phyloP scores from a whole-genome alignment of 2,329 filamentous ascomycete species.

The Alternaria sp. region DNA sequence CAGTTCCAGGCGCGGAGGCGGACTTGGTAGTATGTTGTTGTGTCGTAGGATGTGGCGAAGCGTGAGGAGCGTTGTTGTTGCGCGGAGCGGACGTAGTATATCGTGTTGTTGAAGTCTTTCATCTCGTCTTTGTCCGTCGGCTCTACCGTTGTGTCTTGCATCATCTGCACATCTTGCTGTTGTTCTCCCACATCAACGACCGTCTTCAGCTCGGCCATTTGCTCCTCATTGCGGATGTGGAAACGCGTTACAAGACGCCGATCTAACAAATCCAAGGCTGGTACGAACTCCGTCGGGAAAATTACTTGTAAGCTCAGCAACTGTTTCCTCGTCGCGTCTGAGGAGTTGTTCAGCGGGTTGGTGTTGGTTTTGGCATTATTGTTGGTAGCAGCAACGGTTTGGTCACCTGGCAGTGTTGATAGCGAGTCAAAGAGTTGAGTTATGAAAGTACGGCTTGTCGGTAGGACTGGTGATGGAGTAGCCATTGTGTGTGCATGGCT shows the following conservation, averaged over 20 bases:
- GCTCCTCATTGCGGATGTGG: constrained; percentile 14
- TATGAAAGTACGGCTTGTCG: constrained; percentile 43
- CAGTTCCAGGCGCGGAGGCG: constrained; percentile 84
- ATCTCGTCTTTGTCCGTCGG: not conserved
- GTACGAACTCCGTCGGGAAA: constrained; percentile 81
- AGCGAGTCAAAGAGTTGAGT: constrained; percentile 46
- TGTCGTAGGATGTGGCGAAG: constrained; percentile 39
- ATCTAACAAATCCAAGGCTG: constrained; percentile 88
- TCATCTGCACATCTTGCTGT: not conserved
- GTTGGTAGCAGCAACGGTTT: constrained; percentile 27
- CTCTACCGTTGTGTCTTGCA: not conserved
- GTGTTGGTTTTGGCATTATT: constrained; percentile 20
- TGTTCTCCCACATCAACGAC: no score
- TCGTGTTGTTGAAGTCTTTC: constrained; percentile 16
- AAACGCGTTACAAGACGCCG: constrained; percentile 72
- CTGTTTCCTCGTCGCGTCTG: constrained; percentile 52
- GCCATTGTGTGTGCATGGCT: constrained; percentile 21
- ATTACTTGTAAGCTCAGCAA: constrained; percentile 86
- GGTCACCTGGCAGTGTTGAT: constrained; percentile 12
- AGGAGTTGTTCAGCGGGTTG: constrained; percentile 54
- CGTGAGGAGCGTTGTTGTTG: constrained; percentile 54
- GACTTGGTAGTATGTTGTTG: constrained; percentile 69
- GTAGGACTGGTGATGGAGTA: constrained; percentile 17
- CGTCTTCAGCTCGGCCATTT: not conserved
- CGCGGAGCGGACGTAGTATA: constrained; percentile 72